These are phyloP conservation scores for Seiridium cupressi DNA, from an alignment of 2,329 filamentous ascomycete genomes.

Conservation along the genomic window DNA sequence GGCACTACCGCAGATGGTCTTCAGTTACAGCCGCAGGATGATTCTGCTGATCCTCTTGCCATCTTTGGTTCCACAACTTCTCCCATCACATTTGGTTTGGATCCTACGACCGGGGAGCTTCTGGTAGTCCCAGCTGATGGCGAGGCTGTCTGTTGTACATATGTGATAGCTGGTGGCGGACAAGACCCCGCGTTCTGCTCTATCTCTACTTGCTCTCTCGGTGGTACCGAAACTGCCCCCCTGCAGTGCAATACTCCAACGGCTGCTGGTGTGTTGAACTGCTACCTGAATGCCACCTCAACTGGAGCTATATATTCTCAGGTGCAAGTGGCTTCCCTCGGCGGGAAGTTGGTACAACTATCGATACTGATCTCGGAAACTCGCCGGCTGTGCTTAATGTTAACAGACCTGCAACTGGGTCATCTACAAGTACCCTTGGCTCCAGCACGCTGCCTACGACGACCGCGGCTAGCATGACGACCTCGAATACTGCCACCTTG, in stretches of 20 bases:
- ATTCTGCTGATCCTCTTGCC: neutral
- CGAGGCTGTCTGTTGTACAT: neutral
- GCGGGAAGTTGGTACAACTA: neutral
- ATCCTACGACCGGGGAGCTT: neutral
- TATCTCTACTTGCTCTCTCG: neutral
- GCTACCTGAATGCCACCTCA: neutral
- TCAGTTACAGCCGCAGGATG: neutral
- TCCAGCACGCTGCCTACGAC: neutral
- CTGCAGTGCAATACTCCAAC: neutral
- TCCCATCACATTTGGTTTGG: neutral
- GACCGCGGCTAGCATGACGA: neutral
- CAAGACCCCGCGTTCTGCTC: neutral
- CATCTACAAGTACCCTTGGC: too few relatives aligned
- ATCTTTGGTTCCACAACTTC: neutral
- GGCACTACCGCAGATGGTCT: neutral
- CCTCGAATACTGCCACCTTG: neutral
- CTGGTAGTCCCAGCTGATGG: neutral
- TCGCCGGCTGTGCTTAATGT: neutral
- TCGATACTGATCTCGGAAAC: neutral
- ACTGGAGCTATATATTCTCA: neutral
- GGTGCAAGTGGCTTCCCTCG: neutral
- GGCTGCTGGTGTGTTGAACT: neutral
- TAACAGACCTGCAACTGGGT: neutral
- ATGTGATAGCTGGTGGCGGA: neutral
- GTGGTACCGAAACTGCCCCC: neutral